Evolutionary conservation across 345 rosid genomes (phyloP).

Genomic region (Heritiera littoralis): DNA sequence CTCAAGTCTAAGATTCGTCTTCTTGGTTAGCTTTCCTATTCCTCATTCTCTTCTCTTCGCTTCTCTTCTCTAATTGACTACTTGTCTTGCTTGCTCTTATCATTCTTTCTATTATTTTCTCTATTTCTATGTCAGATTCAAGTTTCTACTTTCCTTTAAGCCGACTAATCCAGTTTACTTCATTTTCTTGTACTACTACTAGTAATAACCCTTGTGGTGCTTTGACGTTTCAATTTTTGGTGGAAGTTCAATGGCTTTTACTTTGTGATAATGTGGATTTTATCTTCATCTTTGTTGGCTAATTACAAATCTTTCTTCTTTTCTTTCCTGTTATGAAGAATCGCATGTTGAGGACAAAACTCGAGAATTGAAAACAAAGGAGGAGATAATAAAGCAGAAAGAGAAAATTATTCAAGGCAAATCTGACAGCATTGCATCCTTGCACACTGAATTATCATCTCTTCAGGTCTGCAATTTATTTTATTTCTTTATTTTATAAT

Average conservation of each 20-base stretch:
- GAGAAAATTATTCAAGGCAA: constrained; percentile 66
- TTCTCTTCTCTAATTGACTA: not conserved
- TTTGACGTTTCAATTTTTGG: not conserved
- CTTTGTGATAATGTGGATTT: not conserved
- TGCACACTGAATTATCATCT: constrained; percentile 62
- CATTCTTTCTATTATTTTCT: not conserved
- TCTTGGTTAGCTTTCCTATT: constrained; percentile 14
- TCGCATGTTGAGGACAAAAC: constrained; percentile 61
- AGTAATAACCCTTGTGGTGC: not conserved
- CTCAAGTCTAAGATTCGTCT: constrained; percentile 20
- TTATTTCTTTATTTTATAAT: not conserved
- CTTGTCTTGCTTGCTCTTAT: too few species aligned
- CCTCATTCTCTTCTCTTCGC: not conserved
- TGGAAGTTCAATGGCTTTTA: not conserved
- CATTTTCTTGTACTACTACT: not conserved
- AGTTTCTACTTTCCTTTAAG: not conserved
- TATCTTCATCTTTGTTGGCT: not conserved
- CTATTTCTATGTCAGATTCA: not conserved
- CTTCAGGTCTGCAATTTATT: constrained; percentile 55
- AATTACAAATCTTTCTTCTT: not conserved
- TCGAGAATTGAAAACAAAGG: constrained; percentile 59
- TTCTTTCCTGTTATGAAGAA: constrained; percentile 40
- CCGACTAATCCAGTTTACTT: not conserved
- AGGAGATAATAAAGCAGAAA: constrained; percentile 50
- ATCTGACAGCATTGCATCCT: constrained; percentile 54